Evolutionary conservation across 2,329 filamentous ascomycete species (phyloP), one percentile per base, ranked within the genome.

Genomic region (Apiospora rasikravindrae): DNA sequence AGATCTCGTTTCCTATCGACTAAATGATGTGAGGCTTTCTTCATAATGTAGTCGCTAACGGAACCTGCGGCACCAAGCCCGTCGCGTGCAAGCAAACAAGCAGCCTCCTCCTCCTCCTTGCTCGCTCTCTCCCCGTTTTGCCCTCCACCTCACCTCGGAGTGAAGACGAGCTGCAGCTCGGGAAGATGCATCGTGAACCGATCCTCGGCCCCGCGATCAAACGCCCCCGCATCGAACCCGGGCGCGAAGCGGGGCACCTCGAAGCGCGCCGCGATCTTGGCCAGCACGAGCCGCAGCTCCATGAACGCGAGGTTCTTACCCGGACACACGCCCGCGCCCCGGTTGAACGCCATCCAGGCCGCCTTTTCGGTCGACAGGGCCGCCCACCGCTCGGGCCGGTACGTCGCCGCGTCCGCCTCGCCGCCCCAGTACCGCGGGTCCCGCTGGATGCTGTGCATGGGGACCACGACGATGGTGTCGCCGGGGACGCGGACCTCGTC

Each of bases 401-500:
- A 78, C 22, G 74, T 73, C 8, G 76, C 71, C 66, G 77, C 76
- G 10, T 76, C 74, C 13, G 26, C 40, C 0, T 47, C 72, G 19
- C 73, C 53, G 22, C 71, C 67, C 73, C 74, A 78, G 70, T 75
- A 76, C 2, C 75, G 74, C 40, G 68, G 66, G 44, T 76, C 72
- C 8, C 75, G 74, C 53, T 82, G 80, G 11, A 83, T 76, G 2
- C 73, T 49, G 74, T 78, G 16, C 45, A 61, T 70, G 2, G 77
- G 77, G 10, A 77, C 74, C 26, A 75, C 74, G 7, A 79, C 77
- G 57, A 77, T 78, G 4, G 73, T 74, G 66, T 80, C 70, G 4
- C 81, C 81, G 0, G 81, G 81, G n/a, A 83, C 80, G 67, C 73
- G 75, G 5, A 76, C 73, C 64, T 80, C 80, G 61, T 81, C 80